These are phyloP conservation scores for Emiliania huxleyi DNA, from an alignment of 78 protist genomes.

Conservation along the genomic window DNA sequence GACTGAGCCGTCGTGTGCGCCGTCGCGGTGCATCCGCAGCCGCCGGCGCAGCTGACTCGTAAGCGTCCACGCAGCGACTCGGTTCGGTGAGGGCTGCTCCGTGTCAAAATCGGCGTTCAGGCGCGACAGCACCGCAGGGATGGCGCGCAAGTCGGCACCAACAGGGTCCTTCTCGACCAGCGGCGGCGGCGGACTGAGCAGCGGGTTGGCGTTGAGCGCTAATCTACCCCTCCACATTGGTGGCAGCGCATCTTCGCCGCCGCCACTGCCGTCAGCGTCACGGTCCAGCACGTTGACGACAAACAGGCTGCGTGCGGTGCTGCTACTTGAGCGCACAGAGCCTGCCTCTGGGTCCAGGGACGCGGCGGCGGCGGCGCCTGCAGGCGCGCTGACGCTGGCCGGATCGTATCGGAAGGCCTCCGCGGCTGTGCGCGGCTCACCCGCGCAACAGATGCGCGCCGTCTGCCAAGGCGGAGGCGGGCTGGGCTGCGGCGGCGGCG, in stretches of 20 bases:
- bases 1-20: conserved; percentile 22
- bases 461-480: background rate
- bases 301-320: no score
- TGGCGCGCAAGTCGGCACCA: background rate
- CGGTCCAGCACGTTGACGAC: no score
- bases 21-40: background rate
- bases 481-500: background rate
- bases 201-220: conserved; percentile 20
- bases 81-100: background rate
- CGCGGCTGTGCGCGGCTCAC: background rate
- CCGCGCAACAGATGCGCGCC: background rate
- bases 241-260: no score
- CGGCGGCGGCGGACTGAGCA: background rate
- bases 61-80: background rate
- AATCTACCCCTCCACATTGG: no score
- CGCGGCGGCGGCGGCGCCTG: background rate
- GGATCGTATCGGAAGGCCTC: background rate
- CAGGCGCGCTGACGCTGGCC: background rate
- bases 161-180: background rate
- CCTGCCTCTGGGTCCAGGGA: no score
- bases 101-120: background rate
- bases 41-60: background rate
- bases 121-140: background rate
- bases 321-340: no score
- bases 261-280: no score